A percentile compares a stretch with the other conserved stretches of the same genome.
Conservation (phyloP, 2,329 filamentous ascomycete genomes). For the Clonostachys rosea region DNA sequence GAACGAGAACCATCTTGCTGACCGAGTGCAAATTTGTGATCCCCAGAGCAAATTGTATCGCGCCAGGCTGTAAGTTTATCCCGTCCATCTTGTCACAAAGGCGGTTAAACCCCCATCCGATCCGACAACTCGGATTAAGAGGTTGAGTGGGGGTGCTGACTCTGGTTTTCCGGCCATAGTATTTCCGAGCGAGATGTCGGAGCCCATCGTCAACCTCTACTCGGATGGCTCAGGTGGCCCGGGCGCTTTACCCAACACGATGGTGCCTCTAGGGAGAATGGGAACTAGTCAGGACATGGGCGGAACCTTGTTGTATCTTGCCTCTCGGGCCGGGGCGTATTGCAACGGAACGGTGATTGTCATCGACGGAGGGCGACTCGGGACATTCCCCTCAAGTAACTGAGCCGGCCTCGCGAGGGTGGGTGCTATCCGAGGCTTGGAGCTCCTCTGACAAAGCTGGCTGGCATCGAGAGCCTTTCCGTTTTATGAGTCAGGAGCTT, state of each 20-base stretch:
- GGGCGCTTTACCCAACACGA: slow-evolving; percentile 27
- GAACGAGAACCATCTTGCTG: background rate
- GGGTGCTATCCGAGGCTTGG: no score
- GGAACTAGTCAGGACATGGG: slow-evolving; percentile 58
- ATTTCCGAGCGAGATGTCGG: slow-evolving; percentile 59
- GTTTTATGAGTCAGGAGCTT: no score
- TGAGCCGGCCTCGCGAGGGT: no score
- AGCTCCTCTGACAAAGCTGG: no score
- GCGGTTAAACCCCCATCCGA: background rate
- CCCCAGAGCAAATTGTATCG: slow-evolving; percentile 37
- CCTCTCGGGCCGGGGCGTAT: slow-evolving; percentile 60
- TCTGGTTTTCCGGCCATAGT: slow-evolving; percentile 24
- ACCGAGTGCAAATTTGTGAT: background rate
- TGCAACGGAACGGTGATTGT: slow-evolving; percentile 60
- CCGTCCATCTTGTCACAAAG: background rate
- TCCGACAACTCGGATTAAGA: no score
- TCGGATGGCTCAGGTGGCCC: slow-evolving; percentile 22
- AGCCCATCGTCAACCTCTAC: slow-evolving; percentile 34
- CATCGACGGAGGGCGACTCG: slow-evolving; percentile 58
- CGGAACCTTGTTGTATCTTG: slow-evolving; percentile 61
- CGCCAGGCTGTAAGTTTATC: slow-evolving; percentile 38
- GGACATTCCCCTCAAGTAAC: slow-evolving; percentile 35
- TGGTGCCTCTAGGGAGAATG: slow-evolving; percentile 53
- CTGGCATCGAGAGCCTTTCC: no score
- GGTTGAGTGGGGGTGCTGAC: no score